A percentile compares a stretch with the other conserved stretches of the same genome.
phyloP scores from a whole-genome alignment of 768 basidiomycete genomes.

The Phlegmacium glaucopus region DNA sequence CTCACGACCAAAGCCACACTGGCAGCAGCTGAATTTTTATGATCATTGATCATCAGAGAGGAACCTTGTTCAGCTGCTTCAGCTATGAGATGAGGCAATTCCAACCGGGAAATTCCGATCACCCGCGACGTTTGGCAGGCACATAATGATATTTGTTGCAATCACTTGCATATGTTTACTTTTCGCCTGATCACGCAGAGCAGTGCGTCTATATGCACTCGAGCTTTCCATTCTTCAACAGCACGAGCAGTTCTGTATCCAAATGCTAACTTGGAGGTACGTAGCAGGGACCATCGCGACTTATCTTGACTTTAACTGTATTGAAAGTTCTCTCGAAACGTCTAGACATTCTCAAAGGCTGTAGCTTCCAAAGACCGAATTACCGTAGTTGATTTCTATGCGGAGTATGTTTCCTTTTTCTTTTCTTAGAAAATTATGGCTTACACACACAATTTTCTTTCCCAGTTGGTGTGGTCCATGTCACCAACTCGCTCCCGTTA shows the following conservation, averaged over 20 bases:
- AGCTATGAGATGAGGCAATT: no score
- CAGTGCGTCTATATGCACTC: conserved; percentile 4
- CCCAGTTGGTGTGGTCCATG: conserved; percentile 85
- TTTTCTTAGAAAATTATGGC: not conserved
- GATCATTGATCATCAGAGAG: no score
- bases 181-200: not conserved
- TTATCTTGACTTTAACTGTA: conserved; percentile 7
- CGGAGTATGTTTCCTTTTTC: conserved; percentile 51
- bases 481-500: conserved; percentile 64
- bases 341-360: conserved; percentile 38
- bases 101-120: no score
- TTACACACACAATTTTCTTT: no score
- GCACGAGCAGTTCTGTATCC: conserved; percentile 38
- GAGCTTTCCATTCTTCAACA: conserved; percentile 41
- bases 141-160: no score
- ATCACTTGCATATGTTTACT: not conserved
- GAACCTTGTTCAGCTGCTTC: no score
- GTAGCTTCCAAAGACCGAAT: conserved; percentile 43
- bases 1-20: no score
- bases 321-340: conserved; percentile 6
- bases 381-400: conserved; percentile 77
- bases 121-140: no score
- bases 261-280: conserved; percentile 43
- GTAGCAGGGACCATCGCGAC: conserved; percentile 8
- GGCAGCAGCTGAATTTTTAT: no score